Evolutionary conservation across 2,329 filamentous ascomycete species (phyloP).

Genomic region (Sphaerulina musiva): DNA sequence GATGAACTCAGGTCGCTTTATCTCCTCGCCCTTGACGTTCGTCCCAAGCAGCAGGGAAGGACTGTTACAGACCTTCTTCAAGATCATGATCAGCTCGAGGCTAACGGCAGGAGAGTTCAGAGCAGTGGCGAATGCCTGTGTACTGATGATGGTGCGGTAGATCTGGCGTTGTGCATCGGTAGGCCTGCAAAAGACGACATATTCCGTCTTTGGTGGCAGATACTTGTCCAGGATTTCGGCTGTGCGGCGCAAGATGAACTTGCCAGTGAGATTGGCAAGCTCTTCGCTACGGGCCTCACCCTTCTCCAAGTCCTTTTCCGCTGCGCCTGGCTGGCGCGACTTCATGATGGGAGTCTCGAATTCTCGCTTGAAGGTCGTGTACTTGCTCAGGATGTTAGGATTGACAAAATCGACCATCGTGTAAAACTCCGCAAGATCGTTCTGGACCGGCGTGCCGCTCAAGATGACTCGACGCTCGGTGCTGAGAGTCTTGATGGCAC

Average conservation of each 20-base stretch:
- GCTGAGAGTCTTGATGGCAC: slow-evolving; percentile 58
- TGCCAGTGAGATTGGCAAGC: slow-evolving; percentile 53
- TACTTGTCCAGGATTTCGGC: slow-evolving; percentile 61
- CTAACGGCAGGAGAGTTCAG: slow-evolving; percentile 57
- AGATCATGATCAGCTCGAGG: slow-evolving; percentile 62
- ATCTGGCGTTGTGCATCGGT: slow-evolving; percentile 55
- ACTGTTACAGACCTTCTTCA: slow-evolving; percentile 70
- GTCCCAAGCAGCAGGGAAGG: slow-evolving; percentile 54
- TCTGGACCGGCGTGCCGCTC: slow-evolving; percentile 62
- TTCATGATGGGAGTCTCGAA: slow-evolving; percentile 60
- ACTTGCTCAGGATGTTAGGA: slow-evolving; percentile 57
- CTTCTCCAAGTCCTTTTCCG: slow-evolving; percentile 55
- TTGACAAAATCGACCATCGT: slow-evolving; percentile 64
- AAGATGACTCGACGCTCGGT: slow-evolving; percentile 57
- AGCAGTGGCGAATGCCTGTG: slow-evolving; percentile 56
- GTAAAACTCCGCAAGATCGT: slow-evolving; percentile 61
- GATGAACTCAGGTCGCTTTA: slow-evolving; percentile 25
- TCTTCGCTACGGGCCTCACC: slow-evolving; percentile 57
- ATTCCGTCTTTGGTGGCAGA: slow-evolving; percentile 60
- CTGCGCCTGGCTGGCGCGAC: slow-evolving; percentile 58
- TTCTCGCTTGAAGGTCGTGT: slow-evolving; percentile 56
- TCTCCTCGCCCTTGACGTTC: slow-evolving; percentile 38
- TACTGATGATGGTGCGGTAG: slow-evolving; percentile 58
- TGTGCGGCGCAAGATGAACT: slow-evolving; percentile 61
- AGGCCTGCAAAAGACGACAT: slow-evolving; percentile 60